Conservation (phyloP, 805 yeast species). For the Metschnikowia arizonensis region DNA sequence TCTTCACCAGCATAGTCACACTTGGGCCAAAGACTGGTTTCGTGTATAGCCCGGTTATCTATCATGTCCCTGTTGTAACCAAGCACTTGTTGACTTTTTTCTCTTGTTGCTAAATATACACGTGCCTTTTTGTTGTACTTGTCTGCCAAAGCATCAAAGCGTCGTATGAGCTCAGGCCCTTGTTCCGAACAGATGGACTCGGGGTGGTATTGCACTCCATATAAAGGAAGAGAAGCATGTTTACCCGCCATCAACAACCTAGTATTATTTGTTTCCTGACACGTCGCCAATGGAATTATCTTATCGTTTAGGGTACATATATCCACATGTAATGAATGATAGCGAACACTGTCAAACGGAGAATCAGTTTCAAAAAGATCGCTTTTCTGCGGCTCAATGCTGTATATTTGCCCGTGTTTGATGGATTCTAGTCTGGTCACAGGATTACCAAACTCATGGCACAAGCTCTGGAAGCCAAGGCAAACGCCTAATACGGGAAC, state of each 20-base stretch:
- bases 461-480: constrained; percentile 84
- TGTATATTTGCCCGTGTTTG: constrained; percentile 82
- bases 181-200: constrained; percentile 81
- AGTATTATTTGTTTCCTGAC: constrained; percentile 28
- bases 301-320: constrained; percentile 23
- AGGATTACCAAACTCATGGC: constrained; percentile 54
- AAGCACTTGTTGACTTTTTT: constrained; percentile 3
- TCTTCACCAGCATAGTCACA: constrained; percentile 7
- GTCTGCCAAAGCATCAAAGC: constrained; percentile 55
- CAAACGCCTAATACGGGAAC: constrained; percentile 87
- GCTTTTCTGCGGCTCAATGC: constrained; percentile 44
- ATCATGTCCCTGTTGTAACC: constrained; percentile 2
- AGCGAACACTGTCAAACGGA: constrained; percentile 68
- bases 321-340: constrained; percentile 74
- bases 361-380: constrained; percentile 10
- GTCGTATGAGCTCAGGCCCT: constrained; percentile 57
- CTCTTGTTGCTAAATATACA: constrained; percentile 8
- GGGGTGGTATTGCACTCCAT: constrained; percentile 96
- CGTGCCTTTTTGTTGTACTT: constrained; percentile 27
- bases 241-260: constrained; percentile 72
- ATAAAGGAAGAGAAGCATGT: constrained; percentile 62
- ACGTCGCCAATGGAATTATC: constrained; percentile 59
- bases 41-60: constrained; percentile 20
- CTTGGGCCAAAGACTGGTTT: constrained; percentile 16
- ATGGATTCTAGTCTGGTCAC: constrained; percentile 54